Conservation (phyloP, 2,329 filamentous ascomycete genomes). For the Plenodomus biglobosus region DNA sequence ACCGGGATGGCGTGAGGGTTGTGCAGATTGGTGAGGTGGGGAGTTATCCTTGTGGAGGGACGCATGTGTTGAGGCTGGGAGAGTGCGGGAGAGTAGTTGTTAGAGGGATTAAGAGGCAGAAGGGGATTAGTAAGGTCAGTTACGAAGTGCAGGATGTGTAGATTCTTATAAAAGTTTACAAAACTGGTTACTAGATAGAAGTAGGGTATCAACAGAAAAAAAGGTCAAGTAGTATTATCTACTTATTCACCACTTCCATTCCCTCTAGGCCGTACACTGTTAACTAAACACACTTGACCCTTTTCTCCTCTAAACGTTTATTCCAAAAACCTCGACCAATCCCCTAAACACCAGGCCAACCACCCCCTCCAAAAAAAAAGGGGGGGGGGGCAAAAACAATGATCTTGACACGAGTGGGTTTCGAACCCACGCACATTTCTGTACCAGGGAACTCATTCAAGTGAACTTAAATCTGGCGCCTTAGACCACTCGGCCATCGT, state of each 20-base stretch:
- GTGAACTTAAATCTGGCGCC: background rate
- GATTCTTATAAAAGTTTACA: too few species aligned
- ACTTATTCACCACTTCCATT: too few species aligned
- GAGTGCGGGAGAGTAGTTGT: constrained; percentile 63
- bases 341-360: background rate
- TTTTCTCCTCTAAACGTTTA: too few species aligned
- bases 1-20: constrained; percentile 55
- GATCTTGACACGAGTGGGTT: background rate
- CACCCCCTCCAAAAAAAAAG: background rate
- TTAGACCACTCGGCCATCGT: background rate
- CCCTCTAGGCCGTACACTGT: too few species aligned
- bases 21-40: constrained; percentile 70
- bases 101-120: constrained; percentile 66
- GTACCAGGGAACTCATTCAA: background rate
- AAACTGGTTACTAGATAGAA: too few species aligned
- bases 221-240: too few species aligned
- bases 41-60: constrained; percentile 74
- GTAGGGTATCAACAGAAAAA: too few species aligned
- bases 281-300: too few species aligned
- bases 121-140: constrained; percentile 62
- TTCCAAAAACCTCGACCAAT: too few species aligned
- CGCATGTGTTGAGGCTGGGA: constrained; percentile 66
- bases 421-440: background rate
- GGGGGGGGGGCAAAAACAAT: background rate
- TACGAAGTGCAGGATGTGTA: constrained; percentile 43